Evolutionary conservation across 352 stramenopile species (phyloP), one percentile per base, ranked within the genome.

Genomic region (Pilasporangium apinafurcum): DNA sequence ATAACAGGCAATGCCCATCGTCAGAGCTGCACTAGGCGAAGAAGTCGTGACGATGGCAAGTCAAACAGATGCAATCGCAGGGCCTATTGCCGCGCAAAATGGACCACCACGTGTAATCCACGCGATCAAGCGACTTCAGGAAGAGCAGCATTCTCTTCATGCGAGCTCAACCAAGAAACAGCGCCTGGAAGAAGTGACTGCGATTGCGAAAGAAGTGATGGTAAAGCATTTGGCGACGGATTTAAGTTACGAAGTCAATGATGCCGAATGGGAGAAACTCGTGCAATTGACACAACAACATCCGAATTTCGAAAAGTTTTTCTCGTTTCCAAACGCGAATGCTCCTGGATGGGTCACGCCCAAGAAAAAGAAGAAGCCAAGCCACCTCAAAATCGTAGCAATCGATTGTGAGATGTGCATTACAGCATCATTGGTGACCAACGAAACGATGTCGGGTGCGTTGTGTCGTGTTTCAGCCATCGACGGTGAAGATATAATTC

Each of bases 401-500:
- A 22, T 94, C 22, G 82, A 94, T 68, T 94, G 82, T 48, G 82
- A 94, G 38, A 94, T 94, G 82, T 94, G 82, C 47, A 71, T 91
- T 14, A 91, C 70, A 10, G 53, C 49, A 41, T 9, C 62, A 8
- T 34, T 72, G 12, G 44, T 46, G 3, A 33, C 26, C 17, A 32
- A 16, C 8, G 49, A 72, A 17, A 56, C 56, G 35, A 68, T 68
- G 17, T 66, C 69, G 31, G 86, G 79, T 36, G 68, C 82, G 20
- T 41, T 94, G n/a, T 83, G 70, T 28, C 80, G 82, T 26, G 80
- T 94, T 3, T 90, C 82, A n/a, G 74, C 74, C 2, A 65, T 94
- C 26, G 66, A 94, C 36, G 82, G 82, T 24, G 67, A 92, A 36
- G 62, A 92, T 24, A 80, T 89, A 51, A 64, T 92, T 37, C 58